Base-by-base conservation (phyloP, 2,329 filamentous ascomycete genomes). In the Penicillium decumbens region DNA sequence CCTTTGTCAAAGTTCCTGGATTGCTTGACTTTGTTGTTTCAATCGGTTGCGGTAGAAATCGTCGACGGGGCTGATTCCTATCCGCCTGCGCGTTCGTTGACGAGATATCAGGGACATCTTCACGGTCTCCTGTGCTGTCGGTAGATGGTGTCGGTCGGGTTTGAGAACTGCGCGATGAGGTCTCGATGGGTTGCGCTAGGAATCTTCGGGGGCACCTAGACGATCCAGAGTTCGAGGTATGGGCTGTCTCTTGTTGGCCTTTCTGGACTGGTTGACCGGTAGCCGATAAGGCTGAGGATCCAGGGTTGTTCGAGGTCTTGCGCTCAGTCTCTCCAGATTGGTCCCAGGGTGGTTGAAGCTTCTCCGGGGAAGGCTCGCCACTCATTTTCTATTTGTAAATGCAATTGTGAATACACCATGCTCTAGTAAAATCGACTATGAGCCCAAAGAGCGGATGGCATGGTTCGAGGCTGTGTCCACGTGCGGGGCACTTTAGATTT, bases 21-120 rank as follows among this genome's bases (percentile, higher is more conserved):
- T 62, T 75, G 75, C 61, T 81, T 74, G 64, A 75, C 79, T 41
- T 80, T 79, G 80, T 84, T 7, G 86, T 89, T 68, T 90, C 87
- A 56, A 90, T 81, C 13, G 85, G 65, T 27, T 66, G 56, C 5
- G 64, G 63, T n/a, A 61, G 44, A 41, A 68, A 65, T 40, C 57
- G 60, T 44, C 60, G 58, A 18, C 46, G 37, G 13, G 51, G 43
- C 28, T 30, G 42, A 23, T 37, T 28, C 38, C 43, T 38, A 1
- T 39, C 32, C 27, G 25, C 9, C 37, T 32, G 44, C 27, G 29
- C 41, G 33, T n/a, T 39, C 5, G 42, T 43, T 8, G 42, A 30
- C 28, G 41, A 18, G 20, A 25, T 32, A 13, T 44, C 8, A 39
- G 38, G 47, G 23, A 44, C 28, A 50, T 66, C 64, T 51, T 15